A percentile compares a stretch with the other conserved stretches of the same genome.
Evolutionary conservation across 805 yeast genomes (phyloP).

Genomic region (Metschnikowia picachoensis): DNA sequence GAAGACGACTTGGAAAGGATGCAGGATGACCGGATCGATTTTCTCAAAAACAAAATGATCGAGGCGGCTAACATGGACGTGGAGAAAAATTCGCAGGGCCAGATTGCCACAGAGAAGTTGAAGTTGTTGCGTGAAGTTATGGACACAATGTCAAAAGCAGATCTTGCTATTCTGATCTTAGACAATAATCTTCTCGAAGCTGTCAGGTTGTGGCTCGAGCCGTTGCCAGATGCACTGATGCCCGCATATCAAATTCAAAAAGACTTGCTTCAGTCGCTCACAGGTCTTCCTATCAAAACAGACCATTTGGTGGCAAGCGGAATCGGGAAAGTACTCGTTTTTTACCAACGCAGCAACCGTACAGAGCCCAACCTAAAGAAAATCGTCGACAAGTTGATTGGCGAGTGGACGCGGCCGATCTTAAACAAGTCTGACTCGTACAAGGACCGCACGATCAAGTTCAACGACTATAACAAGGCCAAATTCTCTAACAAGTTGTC

Average conservation of each 20-base stretch:
- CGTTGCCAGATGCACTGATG: conserved; percentile 93
- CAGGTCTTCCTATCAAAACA: conserved; percentile 85
- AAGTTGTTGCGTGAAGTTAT: conserved; percentile 76
- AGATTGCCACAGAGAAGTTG: conserved; percentile 73
- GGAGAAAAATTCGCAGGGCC: conserved; percentile 54
- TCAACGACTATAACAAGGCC: conserved; percentile 63
- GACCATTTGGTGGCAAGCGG: conserved; percentile 94
- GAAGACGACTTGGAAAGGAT: conserved; percentile 93
- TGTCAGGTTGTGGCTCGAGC: conserved; percentile 95
- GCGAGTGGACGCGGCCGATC: conserved; percentile 98
- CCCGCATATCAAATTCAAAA: conserved; percentile 98
- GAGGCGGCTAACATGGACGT: conserved; percentile 76
- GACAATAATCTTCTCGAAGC: conserved; percentile 93
- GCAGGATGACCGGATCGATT: conserved; percentile 87
- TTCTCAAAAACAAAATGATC: conserved; percentile 84
- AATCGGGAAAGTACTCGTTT: conserved; percentile 87
- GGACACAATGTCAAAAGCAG: conserved; percentile 71
- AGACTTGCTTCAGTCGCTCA: conserved; percentile 70
- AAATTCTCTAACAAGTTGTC: conserved; percentile 44
- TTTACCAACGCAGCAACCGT: conserved; percentile 84
- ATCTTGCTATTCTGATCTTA: conserved; percentile 84
- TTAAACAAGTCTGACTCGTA: conserved; percentile 94
- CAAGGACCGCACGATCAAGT: conserved; percentile 75
- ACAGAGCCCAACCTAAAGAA: conserved; percentile 86
- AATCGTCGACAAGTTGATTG: conserved; percentile 84